Percentiles rank a stretch among this genome's conserved stretches.
phyloP scores from a whole-genome alignment of 2,329 filamentous ascomycete genomes.

The Talaromyces piceae region DNA sequence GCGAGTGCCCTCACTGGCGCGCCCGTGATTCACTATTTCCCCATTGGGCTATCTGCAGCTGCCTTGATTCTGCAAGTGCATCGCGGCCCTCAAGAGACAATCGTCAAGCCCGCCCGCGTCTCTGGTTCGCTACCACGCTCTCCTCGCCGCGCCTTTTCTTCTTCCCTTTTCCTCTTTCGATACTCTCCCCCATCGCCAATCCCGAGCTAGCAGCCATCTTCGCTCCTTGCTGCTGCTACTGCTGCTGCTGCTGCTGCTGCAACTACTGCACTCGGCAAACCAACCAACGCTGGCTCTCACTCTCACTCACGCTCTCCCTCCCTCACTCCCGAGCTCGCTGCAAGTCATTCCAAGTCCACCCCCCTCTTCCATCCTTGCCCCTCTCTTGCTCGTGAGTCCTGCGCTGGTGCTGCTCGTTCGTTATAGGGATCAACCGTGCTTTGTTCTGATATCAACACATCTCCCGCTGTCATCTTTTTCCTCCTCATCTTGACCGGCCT shows the following conservation, averaged over 20 bases:
- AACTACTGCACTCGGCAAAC: not conserved
- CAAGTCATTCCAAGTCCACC: constrained; percentile 2
- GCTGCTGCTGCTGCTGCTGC: not conserved
- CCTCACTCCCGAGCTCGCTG: not conserved
- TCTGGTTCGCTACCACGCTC: constrained; percentile 1
- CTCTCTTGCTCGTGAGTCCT: not conserved
- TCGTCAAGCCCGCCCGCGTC: not conserved
- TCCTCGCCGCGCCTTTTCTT: not conserved
- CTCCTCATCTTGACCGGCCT: constrained; percentile 4
- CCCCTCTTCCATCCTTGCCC: not conserved
- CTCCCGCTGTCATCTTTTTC: constrained; percentile 3
- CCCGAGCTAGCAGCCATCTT: not conserved
- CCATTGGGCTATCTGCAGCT: not conserved
- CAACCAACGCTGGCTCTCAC: too few relatives aligned
- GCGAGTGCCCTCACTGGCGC: not conserved
- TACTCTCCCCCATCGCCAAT: not conserved
- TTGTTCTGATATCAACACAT: not conserved
- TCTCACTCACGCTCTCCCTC: not conserved
- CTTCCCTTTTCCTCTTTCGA: too few relatives aligned
- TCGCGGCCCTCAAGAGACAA: not conserved
- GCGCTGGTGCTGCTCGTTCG: not conserved
- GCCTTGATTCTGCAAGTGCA: not conserved
- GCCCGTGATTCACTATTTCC: constrained; percentile 1
- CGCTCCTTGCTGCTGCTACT: not conserved
- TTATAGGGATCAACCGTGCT: not conserved